A percentile compares a stretch with the other conserved stretches of the same genome.
Conservation (phyloP, 108 stramenopile genomes). For the Cyclotella kingstonii region DNA sequence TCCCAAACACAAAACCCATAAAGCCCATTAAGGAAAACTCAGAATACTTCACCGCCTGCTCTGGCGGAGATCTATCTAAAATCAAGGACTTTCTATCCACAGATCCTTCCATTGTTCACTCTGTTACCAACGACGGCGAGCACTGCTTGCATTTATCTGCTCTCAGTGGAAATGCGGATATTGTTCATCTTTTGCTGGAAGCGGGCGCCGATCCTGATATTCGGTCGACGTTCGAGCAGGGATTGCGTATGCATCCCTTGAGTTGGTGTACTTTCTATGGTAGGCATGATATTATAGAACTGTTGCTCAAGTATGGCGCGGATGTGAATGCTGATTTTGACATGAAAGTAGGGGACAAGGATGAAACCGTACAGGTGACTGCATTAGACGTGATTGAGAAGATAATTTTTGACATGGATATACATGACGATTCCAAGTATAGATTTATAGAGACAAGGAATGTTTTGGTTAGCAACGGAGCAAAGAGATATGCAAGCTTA, state of each 20-base stretch:
- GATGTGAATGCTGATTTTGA: slow-evolving; percentile 83
- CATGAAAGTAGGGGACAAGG: slow-evolving; percentile 20
- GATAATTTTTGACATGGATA: slow-evolving; percentile 31
- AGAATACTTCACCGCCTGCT: slow-evolving; percentile 23
- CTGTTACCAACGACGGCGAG: slow-evolving; percentile 58
- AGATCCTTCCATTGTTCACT: slow-evolving; percentile 10
- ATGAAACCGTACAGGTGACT: slow-evolving; percentile 31
- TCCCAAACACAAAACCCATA: too few species aligned
- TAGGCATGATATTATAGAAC: slow-evolving; percentile 55
- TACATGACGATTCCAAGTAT: slow-evolving; percentile 43
- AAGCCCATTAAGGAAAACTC: too few species aligned
- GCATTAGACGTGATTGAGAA: slow-evolving; percentile 69
- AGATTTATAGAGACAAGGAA: slow-evolving; percentile 55
- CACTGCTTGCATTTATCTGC: slow-evolving; percentile 74
- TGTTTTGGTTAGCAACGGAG: slow-evolving; percentile 50
- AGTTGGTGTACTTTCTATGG: slow-evolving; percentile 82
- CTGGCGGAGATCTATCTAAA: slow-evolving; percentile 1
- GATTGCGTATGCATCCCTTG: slow-evolving; percentile 81
- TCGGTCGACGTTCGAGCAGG: slow-evolving; percentile 64
- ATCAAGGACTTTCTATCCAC: not conserved
- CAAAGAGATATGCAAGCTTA: slow-evolving; percentile 28
- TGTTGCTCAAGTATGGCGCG: slow-evolving; percentile 71
- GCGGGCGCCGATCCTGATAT: slow-evolving; percentile 75
- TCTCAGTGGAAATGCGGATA: slow-evolving; percentile 50
- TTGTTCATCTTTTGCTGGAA: slow-evolving; percentile 55